phyloP scores from a whole-genome alignment of 2,329 filamentous ascomycete species.

The Xylaria sp. region DNA sequence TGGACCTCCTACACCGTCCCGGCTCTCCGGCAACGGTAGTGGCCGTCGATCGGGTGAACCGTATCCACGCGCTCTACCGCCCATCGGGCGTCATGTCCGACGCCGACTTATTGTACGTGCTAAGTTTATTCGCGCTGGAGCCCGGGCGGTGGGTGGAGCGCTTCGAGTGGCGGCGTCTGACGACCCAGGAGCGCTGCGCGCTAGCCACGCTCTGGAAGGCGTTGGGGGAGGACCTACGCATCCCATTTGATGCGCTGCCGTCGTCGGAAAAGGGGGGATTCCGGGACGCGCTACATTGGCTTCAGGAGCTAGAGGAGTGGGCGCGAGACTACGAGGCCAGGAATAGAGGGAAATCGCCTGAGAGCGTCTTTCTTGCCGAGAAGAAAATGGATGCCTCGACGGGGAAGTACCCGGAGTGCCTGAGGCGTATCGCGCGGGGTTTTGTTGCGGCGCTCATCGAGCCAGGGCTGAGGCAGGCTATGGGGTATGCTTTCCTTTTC shows the following conservation, averaged over 20 bases:
- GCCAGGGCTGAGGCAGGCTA: slow-evolving; percentile 17
- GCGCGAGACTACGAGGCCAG: slow-evolving; percentile 20
- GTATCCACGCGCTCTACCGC: slow-evolving; percentile 30
- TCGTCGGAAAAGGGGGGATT: background rate
- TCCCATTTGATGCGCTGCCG: slow-evolving; percentile 20
- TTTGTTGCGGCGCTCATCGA: slow-evolving; percentile 27
- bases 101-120: slow-evolving; percentile 32
- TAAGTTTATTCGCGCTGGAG: slow-evolving; percentile 25
- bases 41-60: slow-evolving; percentile 30
- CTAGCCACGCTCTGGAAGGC: slow-evolving; percentile 30
- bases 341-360: slow-evolving; percentile 12
- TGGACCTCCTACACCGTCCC: slow-evolving; percentile 18
- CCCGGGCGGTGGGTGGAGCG: slow-evolving; percentile 17
- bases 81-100: slow-evolving; percentile 33
- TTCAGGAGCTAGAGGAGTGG: slow-evolving; percentile 33
- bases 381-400: slow-evolving; percentile 23
- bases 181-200: slow-evolving; percentile 23
- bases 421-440: slow-evolving; percentile 5
- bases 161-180: slow-evolving; percentile 26
- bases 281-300: slow-evolving; percentile 30
- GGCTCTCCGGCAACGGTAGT: background rate
- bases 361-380: slow-evolving; percentile 18
- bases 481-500: slow-evolving; percentile 20
- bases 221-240: slow-evolving; percentile 22
- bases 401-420: background rate